phyloP scores from a whole-genome alignment of 208 protist genomes.

The Acanthamoeba sp. region DNA sequence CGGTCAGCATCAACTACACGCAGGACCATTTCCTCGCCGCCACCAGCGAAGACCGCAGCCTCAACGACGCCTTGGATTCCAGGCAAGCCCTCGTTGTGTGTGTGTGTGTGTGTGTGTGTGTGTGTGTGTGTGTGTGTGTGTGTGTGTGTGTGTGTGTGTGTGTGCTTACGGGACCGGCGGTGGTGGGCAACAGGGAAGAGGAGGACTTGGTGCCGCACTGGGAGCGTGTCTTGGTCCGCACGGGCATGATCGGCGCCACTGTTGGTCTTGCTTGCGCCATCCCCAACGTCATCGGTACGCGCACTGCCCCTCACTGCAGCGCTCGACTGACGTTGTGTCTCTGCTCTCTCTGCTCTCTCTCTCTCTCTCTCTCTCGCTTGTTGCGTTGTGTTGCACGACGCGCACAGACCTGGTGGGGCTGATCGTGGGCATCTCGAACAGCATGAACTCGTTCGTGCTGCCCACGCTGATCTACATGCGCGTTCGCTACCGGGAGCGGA shows the following conservation, averaged over 20 bases:
- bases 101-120: too few species aligned
- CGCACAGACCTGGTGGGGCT: neutral
- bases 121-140: too few species aligned
- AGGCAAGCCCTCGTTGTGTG: too few species aligned
- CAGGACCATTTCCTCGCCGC: neutral
- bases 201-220: neutral
- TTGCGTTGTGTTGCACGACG: too few species aligned
- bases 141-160: too few species aligned
- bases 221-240: neutral
- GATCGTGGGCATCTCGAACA: constrained; percentile 30
- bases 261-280: constrained; percentile 5
- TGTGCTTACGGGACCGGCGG: too few species aligned
- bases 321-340: neutral
- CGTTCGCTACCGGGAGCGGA: neutral
- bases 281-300: constrained; percentile 14
- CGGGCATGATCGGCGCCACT: neutral
- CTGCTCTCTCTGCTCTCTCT: too few species aligned
- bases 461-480: constrained; percentile 28
- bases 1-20: neutral
- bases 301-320: neutral
- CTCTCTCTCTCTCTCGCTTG: too few species aligned
- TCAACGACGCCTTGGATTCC: neutral
- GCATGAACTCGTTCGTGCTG: constrained; percentile 39
- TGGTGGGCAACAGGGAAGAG: neutral
- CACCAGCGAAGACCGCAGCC: too few species aligned